Base-by-base conservation (phyloP, 345 rosid genomes). In the Aquilaria malaccensis region DNA sequence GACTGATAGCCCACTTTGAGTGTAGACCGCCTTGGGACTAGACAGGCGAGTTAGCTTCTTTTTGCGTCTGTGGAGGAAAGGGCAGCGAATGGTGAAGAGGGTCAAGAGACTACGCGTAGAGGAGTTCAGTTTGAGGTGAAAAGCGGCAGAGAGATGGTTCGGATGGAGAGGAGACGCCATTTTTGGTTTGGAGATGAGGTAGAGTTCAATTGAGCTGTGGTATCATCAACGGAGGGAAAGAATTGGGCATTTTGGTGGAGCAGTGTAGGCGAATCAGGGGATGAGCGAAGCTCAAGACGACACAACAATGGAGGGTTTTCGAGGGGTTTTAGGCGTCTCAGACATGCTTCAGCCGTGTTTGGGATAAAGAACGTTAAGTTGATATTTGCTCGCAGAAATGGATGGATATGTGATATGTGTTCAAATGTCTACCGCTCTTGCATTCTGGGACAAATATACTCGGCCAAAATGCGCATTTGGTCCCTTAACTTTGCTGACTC, bases 131-230 rank as follows among this genome's bases (percentile, higher is more conserved):
- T 73, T 69, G 76, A 69, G 72, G 63, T 77, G 33, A 62, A 75
- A 71, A 33, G 81, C 78, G 2, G 75, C 37, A 53, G 70, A 69
- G 31, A 72, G 56, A 57, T 78, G 74, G 48, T 69, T 73, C 11
- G 63, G 56, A 14, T 78, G 70, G 67, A 79, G 78, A 31, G 79
- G 75, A 46, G 81, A 73, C 48, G 83, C 68, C 90, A 84, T 89
- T 49, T 62, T 58, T 58, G 65, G 55, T 22, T 56, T 43, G 53
- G 46, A 46, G 14, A 50, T 45, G 43, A 30, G 30, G 3, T 0
- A 55, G 13, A 2, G 4, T 54, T 30, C 30, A 7, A 59, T 57
- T 45, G 70, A 43, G 59, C 12, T 50, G 55, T 55, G 9, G 57
- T 37, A 22, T 22, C 22, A 22, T 22, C 22, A 22, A 22, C 22